These are phyloP conservation scores for Biscogniauxia mediterranea DNA, from an alignment of 2,329 filamentous ascomycete species.

Conservation along the genomic window DNA sequence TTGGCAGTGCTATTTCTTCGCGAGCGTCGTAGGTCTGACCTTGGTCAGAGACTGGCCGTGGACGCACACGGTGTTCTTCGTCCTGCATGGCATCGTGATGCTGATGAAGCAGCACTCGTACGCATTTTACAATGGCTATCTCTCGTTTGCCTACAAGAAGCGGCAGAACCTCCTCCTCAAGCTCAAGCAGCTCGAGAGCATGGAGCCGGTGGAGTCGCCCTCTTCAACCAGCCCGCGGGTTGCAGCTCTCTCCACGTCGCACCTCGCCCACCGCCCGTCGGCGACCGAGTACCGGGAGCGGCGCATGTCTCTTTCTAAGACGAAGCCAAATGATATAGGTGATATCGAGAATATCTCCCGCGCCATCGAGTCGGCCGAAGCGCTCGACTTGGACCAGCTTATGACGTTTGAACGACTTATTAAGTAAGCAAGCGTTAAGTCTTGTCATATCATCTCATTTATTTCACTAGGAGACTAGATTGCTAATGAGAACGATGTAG, in stretches of 20 bases:
- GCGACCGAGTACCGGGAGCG: constrained; percentile 41
- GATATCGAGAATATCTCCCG: constrained; percentile 61
- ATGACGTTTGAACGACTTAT: constrained; percentile 64
- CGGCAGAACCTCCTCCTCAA: constrained; percentile 43
- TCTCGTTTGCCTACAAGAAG: constrained; percentile 58
- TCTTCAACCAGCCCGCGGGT: constrained; percentile 41
- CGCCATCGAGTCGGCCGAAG: constrained; percentile 59
- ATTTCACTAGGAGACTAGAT: background rate
- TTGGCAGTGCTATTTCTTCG: constrained; percentile 68
- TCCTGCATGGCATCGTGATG: constrained; percentile 71
- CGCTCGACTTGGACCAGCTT: constrained; percentile 62
- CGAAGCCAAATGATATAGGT: constrained; percentile 21
- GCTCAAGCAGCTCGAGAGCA: constrained; percentile 56
- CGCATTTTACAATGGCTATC: constrained; percentile 74
- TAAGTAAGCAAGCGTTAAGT: constrained; percentile 30
- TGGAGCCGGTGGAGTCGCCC: constrained; percentile 45
- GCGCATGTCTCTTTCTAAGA: constrained; percentile 38
- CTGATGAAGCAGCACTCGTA: constrained; percentile 85
- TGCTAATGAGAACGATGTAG: background rate
- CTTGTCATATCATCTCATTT: background rate
- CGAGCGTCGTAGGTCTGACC: constrained; percentile 61
- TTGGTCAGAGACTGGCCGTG: constrained; percentile 75
- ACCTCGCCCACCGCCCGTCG: constrained; percentile 42
- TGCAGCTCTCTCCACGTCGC: constrained; percentile 44
- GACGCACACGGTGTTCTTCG: constrained; percentile 62